These are phyloP conservation scores for Fusarium sp. DNA, from an alignment of 2,329 filamentous ascomycete genomes.

Conservation along the genomic window DNA sequence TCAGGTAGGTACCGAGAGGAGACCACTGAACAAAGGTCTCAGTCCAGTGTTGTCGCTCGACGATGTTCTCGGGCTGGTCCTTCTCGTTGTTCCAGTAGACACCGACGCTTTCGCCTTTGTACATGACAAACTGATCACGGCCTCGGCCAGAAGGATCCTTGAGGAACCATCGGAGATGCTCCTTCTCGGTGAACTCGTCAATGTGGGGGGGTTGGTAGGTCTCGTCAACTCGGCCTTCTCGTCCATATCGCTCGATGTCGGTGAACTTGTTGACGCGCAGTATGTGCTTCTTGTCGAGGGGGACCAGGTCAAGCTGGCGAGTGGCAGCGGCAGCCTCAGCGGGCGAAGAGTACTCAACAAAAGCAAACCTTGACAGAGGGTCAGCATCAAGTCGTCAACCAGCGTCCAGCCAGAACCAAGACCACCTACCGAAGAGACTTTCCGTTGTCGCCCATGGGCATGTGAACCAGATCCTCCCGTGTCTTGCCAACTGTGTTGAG, in stretches of 20 bases:
- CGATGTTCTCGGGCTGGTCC: conserved; percentile 86
- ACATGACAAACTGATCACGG: conserved; percentile 96
- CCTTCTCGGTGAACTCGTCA: conserved; percentile 88
- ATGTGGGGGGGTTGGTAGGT: conserved; percentile 86
- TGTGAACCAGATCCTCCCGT: conserved; percentile 88
- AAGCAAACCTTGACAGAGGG: conserved; percentile 78
- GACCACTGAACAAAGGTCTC: conserved; percentile 99
- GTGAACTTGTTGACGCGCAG: conserved; percentile 98
- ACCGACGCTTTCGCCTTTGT: conserved; percentile 89
- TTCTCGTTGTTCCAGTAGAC: conserved; percentile 99
- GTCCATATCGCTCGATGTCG: conserved; percentile 95
- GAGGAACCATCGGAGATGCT: conserved; percentile 94
- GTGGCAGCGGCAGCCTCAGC: conserved; percentile 91
- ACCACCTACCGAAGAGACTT: conserved; percentile 82
- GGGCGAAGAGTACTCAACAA: conserved; percentile 93
- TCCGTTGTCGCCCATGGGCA: conserved; percentile 91
- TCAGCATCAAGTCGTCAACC: conserved; percentile 23
- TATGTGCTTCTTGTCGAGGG: conserved; percentile 97
- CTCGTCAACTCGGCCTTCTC: conserved; percentile 93
- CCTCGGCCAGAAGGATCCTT: conserved; percentile 82
- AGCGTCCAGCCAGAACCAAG: not conserved
- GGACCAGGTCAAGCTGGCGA: conserved; percentile 85
- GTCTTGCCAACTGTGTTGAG: conserved; percentile 87
- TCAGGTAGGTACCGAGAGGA: conserved; percentile 91
- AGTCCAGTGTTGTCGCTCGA: conserved; percentile 96